Evolutionary conservation across 176 grass and related monocot species (phyloP), one percentile per base, ranked within the genome.

Genomic region (Triticum timopheevii): DNA sequence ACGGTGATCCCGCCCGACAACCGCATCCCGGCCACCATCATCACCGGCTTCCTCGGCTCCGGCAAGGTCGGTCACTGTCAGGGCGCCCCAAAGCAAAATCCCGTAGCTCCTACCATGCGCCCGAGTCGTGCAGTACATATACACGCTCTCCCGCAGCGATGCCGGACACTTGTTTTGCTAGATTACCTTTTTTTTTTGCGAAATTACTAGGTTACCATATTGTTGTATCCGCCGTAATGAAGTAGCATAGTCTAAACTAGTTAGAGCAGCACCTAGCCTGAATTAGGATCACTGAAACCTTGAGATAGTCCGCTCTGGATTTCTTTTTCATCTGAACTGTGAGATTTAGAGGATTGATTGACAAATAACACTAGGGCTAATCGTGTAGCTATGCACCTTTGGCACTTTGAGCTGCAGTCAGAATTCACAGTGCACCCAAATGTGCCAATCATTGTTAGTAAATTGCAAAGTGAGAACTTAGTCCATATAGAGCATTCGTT

Each of bases 21-120:
- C 73, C 93, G 94, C 47, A 94, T 99, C 82, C 97, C 94, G 0
- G 97, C 94, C 78, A 99, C 97, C 74, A 99, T 93, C 69, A 99
- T 99, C 87, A 99, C 94, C 7, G 97, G 97, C 52, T 96, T 99
- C 87, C 90, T 99, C 24, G 97, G 97, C 58, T 93, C 97, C 36
- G 94, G 97, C 30, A 96, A 99, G 94, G 97, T 99, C 64, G 82
- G 56, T 9, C 54, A 58, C 64, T 72, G 54, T 8, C 56, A 59
- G 56, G 56, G 47, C 9, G 24, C 1, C 36, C 23, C 52, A 8
- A 47, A 15, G 0, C 30, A 42, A 74, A 59, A 19, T 63, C 9
- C 36, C 17, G 0, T 54, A 31, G 11, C 27, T 44, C 34, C 19
- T 10, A 3, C 33, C 10, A 7, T 8, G 54, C 73, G 35, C 27